Evolutionary conservation across 345 rosid genomes (phyloP), one percentile per base, ranked within the genome.

Genomic region (Ceriops decandra): DNA sequence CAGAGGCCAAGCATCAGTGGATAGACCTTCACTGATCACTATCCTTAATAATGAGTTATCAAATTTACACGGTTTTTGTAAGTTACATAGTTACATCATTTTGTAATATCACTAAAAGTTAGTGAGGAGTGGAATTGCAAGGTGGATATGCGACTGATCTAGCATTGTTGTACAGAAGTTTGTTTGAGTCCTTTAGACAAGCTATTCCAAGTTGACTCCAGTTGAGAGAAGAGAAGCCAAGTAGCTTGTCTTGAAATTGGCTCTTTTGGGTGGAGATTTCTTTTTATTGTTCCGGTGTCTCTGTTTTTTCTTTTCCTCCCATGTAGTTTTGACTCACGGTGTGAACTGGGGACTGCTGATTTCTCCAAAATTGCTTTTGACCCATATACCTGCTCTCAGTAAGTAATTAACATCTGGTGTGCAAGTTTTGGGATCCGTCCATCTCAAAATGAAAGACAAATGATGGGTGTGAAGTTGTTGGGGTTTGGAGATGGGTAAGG

Each of bases 1-100:
- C 84, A 56, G 87, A 82, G 57, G 69, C 87, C 64, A 91, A 91
- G 82, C 82, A 72, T 72, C 96, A 80, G 72, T 87, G 86, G 74
- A 76, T 87, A 69, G 78, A 75, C 62, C 91, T 88, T 76, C 92
- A 82, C 62, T 88, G 81, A 90, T 84, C 26, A 22, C 56, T 9
- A 32, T 63, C 60, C 47, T 69, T 47, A 66, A 61, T 51, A 66
- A 63, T 51, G 54, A 38, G 22, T 60, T 4, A 58, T 51, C 49
- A 13, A 30, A 32, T 60, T 68, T 49, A 56, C 53, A 20, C 24
- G 28, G 60, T 19, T 70, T 61, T 17, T 33, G 56, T 42, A 65
- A 16, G 35, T 63, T 63, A 60, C 53, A 42, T 63, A 53, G 64
- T 47, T 64, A 60, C 57, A 69, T 77, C 69, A 66, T 68, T 82